phyloP scores from a whole-genome alignment of 2,329 filamentous ascomycete genomes.

The Aspergillus costaricaensis region DNA sequence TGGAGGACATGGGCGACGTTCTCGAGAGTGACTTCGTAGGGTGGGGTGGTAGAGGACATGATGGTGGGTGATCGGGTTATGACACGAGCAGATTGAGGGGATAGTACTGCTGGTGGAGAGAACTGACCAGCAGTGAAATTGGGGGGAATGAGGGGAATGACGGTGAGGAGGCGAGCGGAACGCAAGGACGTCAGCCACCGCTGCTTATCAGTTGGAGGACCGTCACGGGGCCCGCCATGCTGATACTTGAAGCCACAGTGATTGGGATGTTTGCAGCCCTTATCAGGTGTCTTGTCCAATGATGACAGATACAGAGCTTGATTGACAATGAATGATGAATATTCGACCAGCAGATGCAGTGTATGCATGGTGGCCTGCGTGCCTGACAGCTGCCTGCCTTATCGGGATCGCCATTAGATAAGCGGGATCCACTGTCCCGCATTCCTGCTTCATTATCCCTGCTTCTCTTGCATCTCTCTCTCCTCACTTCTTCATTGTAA shows the following conservation, averaged over 20 bases:
- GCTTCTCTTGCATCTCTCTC: neutral
- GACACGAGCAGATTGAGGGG: neutral
- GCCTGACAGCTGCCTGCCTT: neutral
- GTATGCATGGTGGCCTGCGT: neutral
- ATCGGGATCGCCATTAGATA: neutral
- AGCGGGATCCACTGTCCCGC: neutral
- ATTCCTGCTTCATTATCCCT: neutral
- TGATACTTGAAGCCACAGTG: neutral
- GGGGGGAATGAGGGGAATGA: neutral
- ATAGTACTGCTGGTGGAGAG: neutral
- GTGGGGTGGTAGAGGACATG: conserved; percentile 12
- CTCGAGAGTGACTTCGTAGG: conserved; percentile 54
- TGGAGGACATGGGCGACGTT: conserved; percentile 67
- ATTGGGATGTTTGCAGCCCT: neutral
- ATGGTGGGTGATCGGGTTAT: neutral
- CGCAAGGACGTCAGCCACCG: neutral
- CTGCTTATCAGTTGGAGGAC: neutral
- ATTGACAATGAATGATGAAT: no score
- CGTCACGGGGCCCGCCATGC: neutral
- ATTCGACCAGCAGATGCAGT: neutral
- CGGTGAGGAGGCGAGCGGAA: neutral
- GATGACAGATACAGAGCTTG: no score
- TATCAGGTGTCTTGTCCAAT: neutral
- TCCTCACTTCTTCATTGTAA: neutral
- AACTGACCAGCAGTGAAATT: neutral